Base-by-base conservation (phyloP, 306 rosid genomes). In the Oxytropis ochrocephala region DNA sequence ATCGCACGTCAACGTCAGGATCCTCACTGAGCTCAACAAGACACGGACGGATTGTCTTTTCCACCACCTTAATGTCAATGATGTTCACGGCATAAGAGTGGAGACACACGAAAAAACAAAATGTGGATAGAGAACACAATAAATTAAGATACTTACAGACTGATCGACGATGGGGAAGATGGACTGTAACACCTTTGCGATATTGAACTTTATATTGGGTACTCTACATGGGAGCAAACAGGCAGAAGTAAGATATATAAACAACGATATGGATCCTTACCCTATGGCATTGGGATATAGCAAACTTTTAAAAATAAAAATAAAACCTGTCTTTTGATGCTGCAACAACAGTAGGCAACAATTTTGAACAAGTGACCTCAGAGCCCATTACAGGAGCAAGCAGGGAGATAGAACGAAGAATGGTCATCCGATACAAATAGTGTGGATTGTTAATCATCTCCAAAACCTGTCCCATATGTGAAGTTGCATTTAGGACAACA, bases 341-440 rank as follows among this genome's bases (percentile, higher is more conserved):
- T 67, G 79, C 64, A 77, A 84, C 58, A 48, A 88, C 90, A 47
- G 83, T 92, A 1, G 98, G 97, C 68, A 94, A 78, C 43, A 94
- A 81, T 52, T 85, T 88, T 11, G 95, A 85, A 79, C 92, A 85
- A 48, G 97, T 90, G 72, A 94, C 85, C 76, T 94, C 98, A 46
- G 97, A 32, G 11, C 96, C 96, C 96, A 94, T 75, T 21, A 94
- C 97, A 13, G 98, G 92, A 53, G 97, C 97, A 74, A 94, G 98
- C 29, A 94, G 88, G 46, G 96, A 85, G 66, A 90, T 75, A 66
- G 97, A 92, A 49, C 82, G 86, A 8, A 94, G 91, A 76, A 94
- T 82, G 66, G 98, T 94, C 98, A 90, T 94, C 44, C 98, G 92
- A 80, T 94, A 90, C 90, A 94, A 73, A 80, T 94, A 94, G 75